Percentiles rank a stretch among this genome's conserved stretches.
These are phyloP conservation scores for Gaeumannomyces tritici DNA, from an alignment of 2,329 filamentous ascomycete genomes.

Conservation along the genomic window DNA sequence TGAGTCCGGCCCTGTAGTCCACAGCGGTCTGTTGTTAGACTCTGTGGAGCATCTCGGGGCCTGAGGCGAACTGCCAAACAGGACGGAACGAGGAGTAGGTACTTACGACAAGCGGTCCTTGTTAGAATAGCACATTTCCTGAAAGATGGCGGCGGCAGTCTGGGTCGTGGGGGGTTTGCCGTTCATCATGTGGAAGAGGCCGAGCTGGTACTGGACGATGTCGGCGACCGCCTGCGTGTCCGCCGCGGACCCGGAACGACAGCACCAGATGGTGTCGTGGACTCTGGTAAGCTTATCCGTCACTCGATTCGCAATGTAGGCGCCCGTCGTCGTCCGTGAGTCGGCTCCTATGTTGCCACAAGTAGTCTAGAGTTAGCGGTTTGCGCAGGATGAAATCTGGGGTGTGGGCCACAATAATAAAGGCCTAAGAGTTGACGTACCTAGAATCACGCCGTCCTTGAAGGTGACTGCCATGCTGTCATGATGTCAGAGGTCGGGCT, in stretches of 20 bases:
- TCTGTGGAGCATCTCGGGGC: background rate
- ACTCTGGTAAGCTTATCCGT: conserved; percentile 99
- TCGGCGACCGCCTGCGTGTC: conserved; percentile 97
- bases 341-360: conserved; percentile 59
- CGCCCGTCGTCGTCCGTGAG: conserved; percentile 91
- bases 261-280: conserved; percentile 99
- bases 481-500: background rate
- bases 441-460: conserved; percentile 93
- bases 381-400: background rate
- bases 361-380: background rate
- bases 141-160: conserved; percentile 90
- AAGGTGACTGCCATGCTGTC: conserved; percentile 96
- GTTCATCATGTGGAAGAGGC: conserved; percentile 84
- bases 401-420: background rate
- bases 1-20: conserved; percentile 70
- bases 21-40: background rate
- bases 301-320: conserved; percentile 98
- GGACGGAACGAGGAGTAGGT: background rate
- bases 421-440: conserved; percentile 28
- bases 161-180: conserved; percentile 87
- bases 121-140: conserved; percentile 96
- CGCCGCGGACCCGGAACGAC: conserved; percentile 91
- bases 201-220: conserved; percentile 93
- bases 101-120: conserved; percentile 82
- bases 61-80: too few species aligned